These are phyloP conservation scores for Corrigiola litoralis DNA, from an alignment of 179 eudicot genomes.

Conservation along the genomic window DNA sequence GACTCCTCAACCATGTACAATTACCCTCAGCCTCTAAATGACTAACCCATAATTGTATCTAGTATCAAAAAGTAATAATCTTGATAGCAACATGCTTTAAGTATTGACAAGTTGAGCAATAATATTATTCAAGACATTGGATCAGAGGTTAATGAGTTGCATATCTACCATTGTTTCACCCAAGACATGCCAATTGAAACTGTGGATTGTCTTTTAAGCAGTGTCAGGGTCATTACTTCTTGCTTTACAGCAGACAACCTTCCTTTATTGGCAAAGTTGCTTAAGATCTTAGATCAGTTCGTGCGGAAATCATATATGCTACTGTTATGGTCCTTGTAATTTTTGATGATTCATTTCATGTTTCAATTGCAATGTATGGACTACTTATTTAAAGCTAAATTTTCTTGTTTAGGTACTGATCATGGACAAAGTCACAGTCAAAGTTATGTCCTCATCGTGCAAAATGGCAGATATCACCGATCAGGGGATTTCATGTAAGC, in stretches of 20 bases:
- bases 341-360: background rate
- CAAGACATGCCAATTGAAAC: background rate
- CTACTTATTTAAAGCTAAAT: background rate
- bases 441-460: conserved; percentile 93
- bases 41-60: no score
- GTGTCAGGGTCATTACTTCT: background rate
- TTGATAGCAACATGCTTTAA: background rate
- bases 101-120: background rate
- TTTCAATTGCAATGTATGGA: background rate
- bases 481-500: conserved; percentile 89
- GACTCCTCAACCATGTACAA: background rate
- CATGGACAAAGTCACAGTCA: conserved; percentile 96
- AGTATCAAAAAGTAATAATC: background rate
- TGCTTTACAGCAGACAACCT: background rate
- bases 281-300: background rate
- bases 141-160: background rate
- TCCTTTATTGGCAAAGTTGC: background rate
- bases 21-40: background rate
- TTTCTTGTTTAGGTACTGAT: conserved; percentile 64
- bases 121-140: background rate
- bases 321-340: background rate
- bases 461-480: conserved; percentile 99
- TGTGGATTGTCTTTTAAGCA: background rate
- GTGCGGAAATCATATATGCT: background rate
- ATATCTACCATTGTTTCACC: no score